Conservation (phyloP, 352 stramenopile species). For the Phytopythium sindhum region DNA sequence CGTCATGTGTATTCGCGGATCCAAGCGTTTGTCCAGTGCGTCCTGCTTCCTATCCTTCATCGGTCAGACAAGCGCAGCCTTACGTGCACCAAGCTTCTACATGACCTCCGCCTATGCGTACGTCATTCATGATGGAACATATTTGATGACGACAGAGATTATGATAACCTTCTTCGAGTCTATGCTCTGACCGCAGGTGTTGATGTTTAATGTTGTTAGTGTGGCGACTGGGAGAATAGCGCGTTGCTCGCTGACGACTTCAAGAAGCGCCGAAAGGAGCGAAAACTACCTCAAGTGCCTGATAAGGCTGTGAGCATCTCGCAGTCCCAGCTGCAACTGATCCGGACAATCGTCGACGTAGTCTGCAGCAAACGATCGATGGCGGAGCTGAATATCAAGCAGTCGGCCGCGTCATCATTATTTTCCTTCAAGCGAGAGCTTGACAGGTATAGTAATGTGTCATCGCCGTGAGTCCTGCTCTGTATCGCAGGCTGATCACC, state of each 20-base stretch:
- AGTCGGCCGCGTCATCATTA: slow-evolving; percentile 22
- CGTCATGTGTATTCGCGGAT: slow-evolving; percentile 56
- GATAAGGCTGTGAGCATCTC: slow-evolving; percentile 24
- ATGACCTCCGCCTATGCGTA: slow-evolving; percentile 68
- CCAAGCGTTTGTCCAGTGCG: slow-evolving; percentile 76
- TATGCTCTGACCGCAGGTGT: background rate
- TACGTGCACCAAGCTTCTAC: slow-evolving; percentile 52
- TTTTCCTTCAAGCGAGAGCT: slow-evolving; percentile 82
- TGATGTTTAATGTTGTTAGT: slow-evolving; percentile 21
- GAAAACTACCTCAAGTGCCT: slow-evolving; percentile 32
- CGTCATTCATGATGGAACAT: slow-evolving; percentile 1
- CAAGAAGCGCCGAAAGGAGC: slow-evolving; percentile 47
- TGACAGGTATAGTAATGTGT: slow-evolving; percentile 36
- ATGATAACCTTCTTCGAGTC: background rate
- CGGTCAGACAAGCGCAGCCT: slow-evolving; percentile 83
- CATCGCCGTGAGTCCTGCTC: background rate
- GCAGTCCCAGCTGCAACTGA: slow-evolving; percentile 46
- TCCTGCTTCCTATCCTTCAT: slow-evolving; percentile 73
- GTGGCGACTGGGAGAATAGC: slow-evolving; percentile 51
- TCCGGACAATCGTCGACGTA: slow-evolving; percentile 47
- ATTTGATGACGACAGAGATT: background rate
- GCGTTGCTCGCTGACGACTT: slow-evolving; percentile 39
- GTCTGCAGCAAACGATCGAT: slow-evolving; percentile 67
- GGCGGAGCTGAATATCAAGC: slow-evolving; percentile 51
- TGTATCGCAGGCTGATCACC: slow-evolving; percentile 2